A percentile compares a stretch with the other conserved stretches of the same genome.
Conservation (phyloP, 1,284 basidiomycete genomes). For the Phellinidium pouzarii region DNA sequence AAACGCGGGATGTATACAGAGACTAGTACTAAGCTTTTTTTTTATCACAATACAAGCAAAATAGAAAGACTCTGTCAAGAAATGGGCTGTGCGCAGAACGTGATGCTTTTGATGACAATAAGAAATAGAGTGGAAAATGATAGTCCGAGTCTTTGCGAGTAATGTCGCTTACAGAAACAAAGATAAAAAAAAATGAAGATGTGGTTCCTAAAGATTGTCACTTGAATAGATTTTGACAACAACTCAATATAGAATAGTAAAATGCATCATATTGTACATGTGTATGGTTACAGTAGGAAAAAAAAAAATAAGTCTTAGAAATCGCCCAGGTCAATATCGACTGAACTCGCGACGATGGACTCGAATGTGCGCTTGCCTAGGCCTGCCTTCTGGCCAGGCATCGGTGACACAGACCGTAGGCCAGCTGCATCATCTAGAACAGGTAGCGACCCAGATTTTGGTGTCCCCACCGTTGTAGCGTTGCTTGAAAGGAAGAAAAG, state of each 20-base stretch:
- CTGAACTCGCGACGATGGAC: conserved; percentile 51
- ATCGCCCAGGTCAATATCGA: conserved; percentile 74
- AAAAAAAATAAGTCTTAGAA: conserved; percentile 36
- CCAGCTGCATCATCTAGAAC: conserved; percentile 24
- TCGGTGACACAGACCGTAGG: conserved; percentile 36
- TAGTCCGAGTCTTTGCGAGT: too few species aligned
- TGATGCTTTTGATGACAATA: too few species aligned
- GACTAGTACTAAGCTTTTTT: too few species aligned
- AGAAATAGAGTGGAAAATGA: too few species aligned
- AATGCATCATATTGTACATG: not conserved
- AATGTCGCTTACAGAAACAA: too few species aligned
- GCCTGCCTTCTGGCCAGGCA: conserved; percentile 27
- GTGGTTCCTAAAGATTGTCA: too few species aligned
- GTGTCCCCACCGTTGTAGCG: conserved; percentile 23
- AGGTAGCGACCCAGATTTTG: conserved; percentile 21
- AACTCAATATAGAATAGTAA: not conserved
- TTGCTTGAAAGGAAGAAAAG: conserved; percentile 6
- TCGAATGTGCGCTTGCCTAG: conserved; percentile 43
- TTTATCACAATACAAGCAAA: too few species aligned
- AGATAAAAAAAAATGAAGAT: too few species aligned
- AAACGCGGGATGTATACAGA: too few species aligned
- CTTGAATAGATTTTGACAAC: not conserved
- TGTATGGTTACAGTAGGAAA: not conserved
- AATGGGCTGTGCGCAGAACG: too few species aligned
- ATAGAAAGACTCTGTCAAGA: too few species aligned